phyloP scores from a whole-genome alignment of 352 stramenopile genomes.

The Pythium vanterpoolii region DNA sequence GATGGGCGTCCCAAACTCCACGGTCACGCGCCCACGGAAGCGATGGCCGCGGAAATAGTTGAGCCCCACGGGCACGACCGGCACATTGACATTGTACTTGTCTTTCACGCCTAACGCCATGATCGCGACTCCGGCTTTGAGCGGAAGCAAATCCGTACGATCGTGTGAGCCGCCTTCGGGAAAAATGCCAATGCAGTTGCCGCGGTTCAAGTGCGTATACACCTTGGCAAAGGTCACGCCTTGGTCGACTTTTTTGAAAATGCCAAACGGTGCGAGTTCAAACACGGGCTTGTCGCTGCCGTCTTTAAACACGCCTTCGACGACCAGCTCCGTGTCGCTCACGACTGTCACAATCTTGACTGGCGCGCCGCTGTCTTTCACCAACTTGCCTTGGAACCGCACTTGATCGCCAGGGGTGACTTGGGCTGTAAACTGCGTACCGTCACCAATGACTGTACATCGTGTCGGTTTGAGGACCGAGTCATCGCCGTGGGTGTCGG shows the following conservation, averaged over 20 bases:
- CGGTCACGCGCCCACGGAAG: constrained; percentile 95
- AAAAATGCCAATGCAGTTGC: constrained; percentile 96
- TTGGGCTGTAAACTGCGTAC: constrained; percentile 72
- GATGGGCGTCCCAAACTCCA: constrained; percentile 96
- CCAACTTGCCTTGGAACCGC: constrained; percentile 66
- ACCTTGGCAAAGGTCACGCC: constrained; percentile 91
- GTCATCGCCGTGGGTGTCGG: constrained; percentile 4
- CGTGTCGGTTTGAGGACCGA: constrained; percentile 3
- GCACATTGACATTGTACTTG: constrained; percentile 94
- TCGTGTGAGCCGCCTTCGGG: constrained; percentile 98
- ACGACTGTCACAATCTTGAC: constrained; percentile 84
- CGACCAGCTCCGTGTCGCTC: constrained; percentile 80
- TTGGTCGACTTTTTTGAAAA: constrained; percentile 92
- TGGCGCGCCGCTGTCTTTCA: constrained; percentile 78
- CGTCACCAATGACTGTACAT: constrained; percentile 58
- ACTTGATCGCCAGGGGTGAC: constrained; percentile 79
- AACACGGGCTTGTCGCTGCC: constrained; percentile 36
- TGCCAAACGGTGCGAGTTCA: constrained; percentile 62
- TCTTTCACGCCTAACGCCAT: constrained; percentile 97
- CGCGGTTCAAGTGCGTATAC: constrained; percentile 87
- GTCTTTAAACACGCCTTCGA: constrained; percentile 48
- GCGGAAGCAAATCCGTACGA: constrained; percentile 94
- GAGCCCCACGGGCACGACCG: constrained; percentile 96
- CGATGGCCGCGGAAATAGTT: constrained; percentile 98
- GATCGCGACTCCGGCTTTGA: constrained; percentile 97